Conservation (phyloP, 495 filamentous ascomycete genomes). For the Penicillium dipodomyicola region DNA sequence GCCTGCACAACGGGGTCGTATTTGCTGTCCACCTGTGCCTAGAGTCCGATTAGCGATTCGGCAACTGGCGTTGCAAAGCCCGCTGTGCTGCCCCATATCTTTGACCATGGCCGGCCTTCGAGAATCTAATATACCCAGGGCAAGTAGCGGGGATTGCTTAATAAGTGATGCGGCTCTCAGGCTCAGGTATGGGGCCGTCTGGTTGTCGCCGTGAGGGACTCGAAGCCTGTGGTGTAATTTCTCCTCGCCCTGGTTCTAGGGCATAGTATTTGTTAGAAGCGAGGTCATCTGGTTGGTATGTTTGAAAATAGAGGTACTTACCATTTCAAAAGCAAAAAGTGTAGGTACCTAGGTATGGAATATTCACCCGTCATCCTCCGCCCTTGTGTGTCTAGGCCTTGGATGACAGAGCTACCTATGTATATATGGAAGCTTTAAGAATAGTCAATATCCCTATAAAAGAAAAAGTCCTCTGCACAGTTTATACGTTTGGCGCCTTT, state of each 20-base stretch:
- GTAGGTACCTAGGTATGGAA: too few relatives aligned
- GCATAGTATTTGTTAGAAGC: constrained; percentile 32
- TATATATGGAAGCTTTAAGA: too few relatives aligned
- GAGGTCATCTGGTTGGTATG: too few relatives aligned
- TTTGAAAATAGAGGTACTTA: too few relatives aligned
- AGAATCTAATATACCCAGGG: constrained; percentile 65
- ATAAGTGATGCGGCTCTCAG: constrained; percentile 48
- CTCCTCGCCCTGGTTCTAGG: constrained; percentile 54
- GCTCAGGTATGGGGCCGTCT: constrained; percentile 56
- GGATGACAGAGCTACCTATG: too few relatives aligned
- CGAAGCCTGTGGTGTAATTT: constrained; percentile 47
- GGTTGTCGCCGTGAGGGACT: constrained; percentile 54
- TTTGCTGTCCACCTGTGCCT: constrained; percentile 53
- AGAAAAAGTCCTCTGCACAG: too few relatives aligned
- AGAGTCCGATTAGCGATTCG: constrained; percentile 56
- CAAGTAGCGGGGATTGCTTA: constrained; percentile 61
- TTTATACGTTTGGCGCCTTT: too few relatives aligned
- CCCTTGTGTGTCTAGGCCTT: too few relatives aligned
- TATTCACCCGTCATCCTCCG: too few relatives aligned
- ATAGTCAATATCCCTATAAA: too few relatives aligned
- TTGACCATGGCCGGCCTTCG: constrained; percentile 68
- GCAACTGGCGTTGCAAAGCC: constrained; percentile 62
- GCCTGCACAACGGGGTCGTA: constrained; percentile 64
- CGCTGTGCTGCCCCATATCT: constrained; percentile 66
- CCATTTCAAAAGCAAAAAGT: too few relatives aligned